Base-by-base conservation (phyloP, 345 rosid genomes). In the Crucihimalaya himalaica region DNA sequence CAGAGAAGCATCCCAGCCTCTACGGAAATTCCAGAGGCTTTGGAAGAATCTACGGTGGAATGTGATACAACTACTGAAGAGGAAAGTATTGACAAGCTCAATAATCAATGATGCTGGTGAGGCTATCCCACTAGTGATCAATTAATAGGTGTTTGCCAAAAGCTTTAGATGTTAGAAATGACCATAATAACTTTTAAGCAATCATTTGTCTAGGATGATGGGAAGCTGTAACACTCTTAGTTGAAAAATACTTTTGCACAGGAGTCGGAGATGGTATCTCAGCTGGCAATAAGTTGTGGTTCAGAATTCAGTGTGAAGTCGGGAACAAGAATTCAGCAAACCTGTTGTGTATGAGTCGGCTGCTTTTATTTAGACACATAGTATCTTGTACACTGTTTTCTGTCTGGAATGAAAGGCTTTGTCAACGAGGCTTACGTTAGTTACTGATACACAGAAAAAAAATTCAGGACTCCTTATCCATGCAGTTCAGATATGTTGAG, bases 21-120 rank as follows among this genome's bases (percentile, higher is more conserved):
- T 66, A 67, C 73, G 63, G 74, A 85, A 70, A 69, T 71, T 53
- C 75, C 82, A 12, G 88, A 83, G 55, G 64, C 78, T 68, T 70
- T 89, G 29, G 76, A 68, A 52, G 66, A 79, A 19, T 66, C 81
- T 55, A 68, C 81, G 31, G 63, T 80, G 78, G 95, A 73, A 70
- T 79, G 86, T 78, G 84, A 70, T 32, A 64, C 75, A 25, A 64
- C 75, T 13, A 20, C 84, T 65, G 87, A 91, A 63, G 96, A 91
- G 71, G 83, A 84, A 15, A 79, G 68, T 63, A 63, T 81, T 19
- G 92, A 91, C 61, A 88, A 94, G 70, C 72, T 83, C 62, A 77
- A 89, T 37, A 86, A 86, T 47, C 76, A 81, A 48, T 86, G 84
- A 90, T 85, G 75, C 52, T 63, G 58, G 69, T 61, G 64, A 75